Percentiles rank a stretch among this genome's conserved stretches.
phyloP scores from a whole-genome alignment of 2,329 filamentous ascomycete genomes.

The Geoglossum cookeanum region DNA sequence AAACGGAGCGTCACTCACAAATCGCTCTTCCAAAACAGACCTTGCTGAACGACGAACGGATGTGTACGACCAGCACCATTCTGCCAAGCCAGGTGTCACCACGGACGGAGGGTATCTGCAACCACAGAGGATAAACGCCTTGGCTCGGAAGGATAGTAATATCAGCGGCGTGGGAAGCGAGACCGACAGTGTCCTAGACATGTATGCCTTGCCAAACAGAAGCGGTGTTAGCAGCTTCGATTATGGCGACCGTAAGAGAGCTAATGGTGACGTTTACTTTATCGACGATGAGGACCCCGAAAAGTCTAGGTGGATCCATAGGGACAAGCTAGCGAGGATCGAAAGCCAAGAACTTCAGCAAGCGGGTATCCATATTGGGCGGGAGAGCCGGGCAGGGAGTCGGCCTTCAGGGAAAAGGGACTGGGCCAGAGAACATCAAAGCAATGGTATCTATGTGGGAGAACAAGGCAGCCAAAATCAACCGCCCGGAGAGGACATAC shows the following conservation, averaged over 20 bases:
- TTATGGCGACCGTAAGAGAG: conserved; percentile 16
- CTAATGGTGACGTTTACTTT: conserved; percentile 19
- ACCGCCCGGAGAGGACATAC: not conserved
- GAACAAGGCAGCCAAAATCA: not conserved
- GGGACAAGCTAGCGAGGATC: conserved; percentile 66
- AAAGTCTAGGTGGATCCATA: conserved; percentile 65
- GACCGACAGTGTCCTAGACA: conserved; percentile 28
- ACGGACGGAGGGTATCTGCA: conserved; percentile 12
- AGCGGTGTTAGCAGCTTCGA: conserved; percentile 10
- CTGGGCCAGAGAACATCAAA: conserved; percentile 1
- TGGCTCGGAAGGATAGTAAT: conserved; percentile 24
- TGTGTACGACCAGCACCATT: not conserved
- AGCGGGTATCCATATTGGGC: conserved; percentile 45
- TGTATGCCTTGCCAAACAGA: conserved; percentile 18
- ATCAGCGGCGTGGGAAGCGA: conserved; percentile 23
- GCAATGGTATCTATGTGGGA: not conserved
- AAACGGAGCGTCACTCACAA: not conserved
- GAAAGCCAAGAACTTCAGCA: conserved; percentile 66
- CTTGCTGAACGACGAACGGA: not conserved
- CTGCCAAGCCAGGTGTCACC: not conserved
- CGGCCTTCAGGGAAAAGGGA: conserved; percentile 22
- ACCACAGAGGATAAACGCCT: conserved; percentile 18
- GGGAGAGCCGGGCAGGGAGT: conserved; percentile 32
- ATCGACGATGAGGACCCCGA: conserved; percentile 20
- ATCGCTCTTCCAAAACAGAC: not conserved